Evolutionary conservation across 345 rosid species (phyloP).

Genomic region (Gossypium thurberi): DNA sequence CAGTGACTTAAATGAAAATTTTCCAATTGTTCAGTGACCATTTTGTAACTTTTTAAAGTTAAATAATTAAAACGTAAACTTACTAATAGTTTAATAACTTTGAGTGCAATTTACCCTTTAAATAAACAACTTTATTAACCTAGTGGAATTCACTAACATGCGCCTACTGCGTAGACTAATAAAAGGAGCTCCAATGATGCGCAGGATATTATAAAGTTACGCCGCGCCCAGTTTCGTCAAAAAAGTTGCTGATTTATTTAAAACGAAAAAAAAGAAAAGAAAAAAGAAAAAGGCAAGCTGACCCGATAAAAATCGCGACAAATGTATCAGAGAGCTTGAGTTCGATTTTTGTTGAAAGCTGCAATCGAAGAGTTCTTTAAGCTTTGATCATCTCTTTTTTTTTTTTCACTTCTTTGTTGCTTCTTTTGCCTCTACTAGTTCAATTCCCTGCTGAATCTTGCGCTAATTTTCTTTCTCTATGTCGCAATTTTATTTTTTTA

Average conservation of each 20-base stretch:
- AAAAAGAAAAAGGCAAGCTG: neutral
- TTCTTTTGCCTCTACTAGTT: neutral
- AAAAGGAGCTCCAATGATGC: neutral
- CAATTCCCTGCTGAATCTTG: neutral
- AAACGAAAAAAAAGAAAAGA: neutral
- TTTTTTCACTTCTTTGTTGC: neutral
- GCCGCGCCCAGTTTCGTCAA: conserved; percentile 1
- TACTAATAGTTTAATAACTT: too few relatives aligned
- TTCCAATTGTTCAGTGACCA: too few relatives aligned
- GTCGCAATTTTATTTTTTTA: neutral
- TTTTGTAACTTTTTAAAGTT: too few relatives aligned
- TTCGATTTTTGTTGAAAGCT: neutral
- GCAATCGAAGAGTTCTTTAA: neutral
- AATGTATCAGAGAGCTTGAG: neutral
- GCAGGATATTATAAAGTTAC: conserved; percentile 6
- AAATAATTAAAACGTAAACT: too few relatives aligned
- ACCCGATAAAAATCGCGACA: neutral
- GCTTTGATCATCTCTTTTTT: neutral
- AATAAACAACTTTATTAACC: neutral
- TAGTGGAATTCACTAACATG: conserved; percentile 21
- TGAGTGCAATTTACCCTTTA: neutral
- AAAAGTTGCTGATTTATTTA: neutral
- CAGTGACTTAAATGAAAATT: too few relatives aligned
- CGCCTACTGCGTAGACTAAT: conserved; percentile 28
- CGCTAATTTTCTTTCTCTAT: neutral